phyloP scores from a whole-genome alignment of 345 rosid species.

The Eucalyptus lansdowneana region DNA sequence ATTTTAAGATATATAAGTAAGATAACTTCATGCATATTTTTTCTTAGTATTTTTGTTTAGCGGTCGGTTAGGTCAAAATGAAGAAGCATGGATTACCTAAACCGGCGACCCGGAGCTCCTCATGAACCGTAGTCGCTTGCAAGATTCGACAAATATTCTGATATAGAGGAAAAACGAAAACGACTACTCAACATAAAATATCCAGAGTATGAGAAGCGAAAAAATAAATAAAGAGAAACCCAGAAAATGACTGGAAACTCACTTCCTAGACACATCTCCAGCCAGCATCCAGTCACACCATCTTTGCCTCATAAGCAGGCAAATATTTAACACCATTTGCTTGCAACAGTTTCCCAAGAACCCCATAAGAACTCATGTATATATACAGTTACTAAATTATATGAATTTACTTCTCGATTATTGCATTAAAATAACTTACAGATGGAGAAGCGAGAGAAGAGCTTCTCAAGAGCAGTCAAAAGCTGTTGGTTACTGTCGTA shows the following conservation, averaged over 20 bases:
- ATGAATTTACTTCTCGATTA: no score
- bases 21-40: no score
- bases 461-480: conserved; percentile 24
- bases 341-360: not conserved
- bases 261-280: conserved; percentile 90
- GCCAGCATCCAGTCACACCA: conserved; percentile 71
- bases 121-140: conserved; percentile 58
- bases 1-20: no score
- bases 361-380: not conserved
- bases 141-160: conserved; percentile 56
- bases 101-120: conserved; percentile 33
- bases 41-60: not conserved
- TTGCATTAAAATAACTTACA: conserved; percentile 4
- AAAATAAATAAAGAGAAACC: not conserved
- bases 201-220: not conserved
- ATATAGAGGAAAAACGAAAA: not conserved
- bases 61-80: not conserved
- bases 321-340: conserved; percentile 33
- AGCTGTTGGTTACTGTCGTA: conserved; percentile 28
- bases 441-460: conserved; percentile 41
- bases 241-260: conserved; percentile 2
- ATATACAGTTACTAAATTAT: not conserved
- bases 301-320: conserved; percentile 67
- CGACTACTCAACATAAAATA: not conserved
- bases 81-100: conserved; percentile 4